Percentiles rank a stretch among this genome's conserved stretches.
phyloP scores from a whole-genome alignment of 495 filamentous ascomycete species.

The Bryoglossum gracile region DNA sequence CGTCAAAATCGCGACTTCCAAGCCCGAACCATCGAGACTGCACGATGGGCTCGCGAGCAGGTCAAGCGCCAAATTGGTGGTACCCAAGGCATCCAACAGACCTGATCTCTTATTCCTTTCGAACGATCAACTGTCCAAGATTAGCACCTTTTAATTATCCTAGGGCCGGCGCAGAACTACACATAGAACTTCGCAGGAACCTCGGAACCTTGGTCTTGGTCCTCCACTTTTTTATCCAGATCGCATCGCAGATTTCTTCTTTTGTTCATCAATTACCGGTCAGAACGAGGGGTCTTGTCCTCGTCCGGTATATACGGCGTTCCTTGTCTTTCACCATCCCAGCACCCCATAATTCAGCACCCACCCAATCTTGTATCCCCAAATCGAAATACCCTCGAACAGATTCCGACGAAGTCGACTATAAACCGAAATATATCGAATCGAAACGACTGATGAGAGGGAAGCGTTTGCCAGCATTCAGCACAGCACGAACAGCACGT shows the following conservation, averaged over 20 bases:
- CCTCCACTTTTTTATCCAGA: slow-evolving; percentile 2
- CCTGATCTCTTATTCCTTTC: slow-evolving; percentile 16
- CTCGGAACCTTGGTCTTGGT: slow-evolving; percentile 5
- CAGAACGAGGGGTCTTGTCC: slow-evolving; percentile 22
- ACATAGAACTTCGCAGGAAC: slow-evolving; percentile 18
- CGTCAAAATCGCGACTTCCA: slow-evolving; percentile 77
- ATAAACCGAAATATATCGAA: no score
- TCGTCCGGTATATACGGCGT: slow-evolving; percentile 11
- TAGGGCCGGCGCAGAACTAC: slow-evolving; percentile 22
- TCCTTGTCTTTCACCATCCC: slow-evolving; percentile 9
- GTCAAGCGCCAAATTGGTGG: slow-evolving; percentile 82
- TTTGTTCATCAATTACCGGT: slow-evolving; percentile 15
- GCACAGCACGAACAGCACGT: slow-evolving; percentile 15
- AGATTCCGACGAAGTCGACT: slow-evolving; percentile 23
- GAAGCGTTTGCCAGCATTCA: slow-evolving; percentile 11
- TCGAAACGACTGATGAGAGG: slow-evolving; percentile 9
- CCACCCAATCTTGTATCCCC: neutral
- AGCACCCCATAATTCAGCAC: slow-evolving; percentile 8
- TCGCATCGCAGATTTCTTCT: slow-evolving; percentile 8
- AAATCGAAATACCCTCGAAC: slow-evolving; percentile 3
- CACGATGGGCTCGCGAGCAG: slow-evolving; percentile 94
- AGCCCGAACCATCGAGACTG: slow-evolving; percentile 80
- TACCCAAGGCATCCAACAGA: slow-evolving; percentile 27
- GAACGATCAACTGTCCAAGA: slow-evolving; percentile 11
- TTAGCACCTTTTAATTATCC: slow-evolving; percentile 20